Evolutionary conservation across 768 basidiomycete species (phyloP), one percentile per base, ranked within the genome.

Genomic region (Hysterangium stoloniferum): DNA sequence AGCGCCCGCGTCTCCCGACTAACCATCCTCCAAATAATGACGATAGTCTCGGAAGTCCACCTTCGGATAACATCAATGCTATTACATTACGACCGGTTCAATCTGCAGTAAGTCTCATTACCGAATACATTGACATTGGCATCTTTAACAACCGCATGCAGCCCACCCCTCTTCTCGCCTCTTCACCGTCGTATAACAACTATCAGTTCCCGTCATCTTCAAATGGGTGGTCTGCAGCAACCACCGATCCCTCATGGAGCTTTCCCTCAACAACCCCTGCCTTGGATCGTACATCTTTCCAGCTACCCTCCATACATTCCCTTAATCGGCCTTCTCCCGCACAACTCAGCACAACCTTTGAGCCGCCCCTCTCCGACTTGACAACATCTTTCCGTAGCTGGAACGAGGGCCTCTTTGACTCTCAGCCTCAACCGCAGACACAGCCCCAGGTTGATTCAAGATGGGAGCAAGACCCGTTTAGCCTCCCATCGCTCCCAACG

Each of bases 201-300:
- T 81, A 71, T 54, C 55, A 69, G 60, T 78, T 72, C 54, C 63
- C 74, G 52, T 61, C 72, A n/a, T 67, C 70, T 40, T 61, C 62
- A 17, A 56, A 71, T 27, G 65, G 73, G 5, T 61, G 67, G 45
- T 48, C 71, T 40, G 76, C 75, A 41, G 57, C 66, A 48, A 64
- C 69, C 54, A 55, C 58, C 27, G 31, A 52, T 22, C 1, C 47
- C 19, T 36, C 24, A n/a, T 36, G 17, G 7, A n/a, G n/a, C n/a
- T n/a, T n/a, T n/a, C n/a, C n/a, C n/a, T n/a, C n/a, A n/a, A 40
- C 38, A 40, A 40, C n/a, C 11, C 11, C 38, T 24, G 6, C 19
- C 33, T 17, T 48, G 32, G 32, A 25, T 19, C 31, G 31, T n/a
- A 6, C 47, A 31, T 22, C 36, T 22, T 48, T 25, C 33, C 31